phyloP scores from a whole-genome alignment of 768 basidiomycete genomes.

The Collybia mongolica region DNA sequence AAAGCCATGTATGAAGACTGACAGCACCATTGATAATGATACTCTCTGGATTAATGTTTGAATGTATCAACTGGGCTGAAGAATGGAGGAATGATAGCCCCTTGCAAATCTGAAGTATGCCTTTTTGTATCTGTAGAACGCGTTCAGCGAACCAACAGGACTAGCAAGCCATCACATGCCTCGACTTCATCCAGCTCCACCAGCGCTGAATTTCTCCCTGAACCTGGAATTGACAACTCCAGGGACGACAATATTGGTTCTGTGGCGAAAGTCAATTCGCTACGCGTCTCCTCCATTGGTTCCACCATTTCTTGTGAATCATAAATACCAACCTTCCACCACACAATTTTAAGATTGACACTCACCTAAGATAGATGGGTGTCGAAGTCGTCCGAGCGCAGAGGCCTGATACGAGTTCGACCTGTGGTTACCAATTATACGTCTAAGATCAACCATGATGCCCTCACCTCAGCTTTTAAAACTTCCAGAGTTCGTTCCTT shows the following conservation, averaged over 20 bases:
- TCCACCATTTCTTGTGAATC: slow-evolving; percentile 85
- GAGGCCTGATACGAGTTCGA: slow-evolving; percentile 54
- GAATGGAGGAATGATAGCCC: slow-evolving; percentile 88
- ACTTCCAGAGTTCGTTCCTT: slow-evolving; percentile 80
- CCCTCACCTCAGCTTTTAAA: slow-evolving; percentile 82
- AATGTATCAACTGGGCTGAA: slow-evolving; percentile 89
- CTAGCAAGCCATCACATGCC: slow-evolving; percentile 42
- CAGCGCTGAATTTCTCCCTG: slow-evolving; percentile 49
- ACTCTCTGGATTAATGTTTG: slow-evolving; percentile 84
- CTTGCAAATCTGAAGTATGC: slow-evolving; percentile 89
- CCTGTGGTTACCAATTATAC: slow-evolving; percentile 9
- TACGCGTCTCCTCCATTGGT: slow-evolving; percentile 90
- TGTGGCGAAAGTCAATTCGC: slow-evolving; percentile 88
- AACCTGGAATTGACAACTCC: slow-evolving; percentile 70
- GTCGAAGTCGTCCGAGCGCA: slow-evolving; percentile 80
- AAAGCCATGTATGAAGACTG: slow-evolving; percentile 21
- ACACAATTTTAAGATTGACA: slow-evolving; percentile 7
- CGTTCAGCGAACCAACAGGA: slow-evolving; percentile 5
- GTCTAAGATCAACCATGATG: slow-evolving; percentile 6
- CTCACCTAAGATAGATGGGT: slow-evolving; percentile 89
- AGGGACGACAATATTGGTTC: slow-evolving; percentile 87
- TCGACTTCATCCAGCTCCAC: slow-evolving; percentile 97
- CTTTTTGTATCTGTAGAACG: slow-evolving; percentile 82
- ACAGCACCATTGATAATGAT: slow-evolving; percentile 90
- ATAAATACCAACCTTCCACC: slow-evolving; percentile 7